These are phyloP conservation scores for Verticillium isaacii DNA, from an alignment of 2,329 filamentous ascomycete genomes.

Conservation along the genomic window DNA sequence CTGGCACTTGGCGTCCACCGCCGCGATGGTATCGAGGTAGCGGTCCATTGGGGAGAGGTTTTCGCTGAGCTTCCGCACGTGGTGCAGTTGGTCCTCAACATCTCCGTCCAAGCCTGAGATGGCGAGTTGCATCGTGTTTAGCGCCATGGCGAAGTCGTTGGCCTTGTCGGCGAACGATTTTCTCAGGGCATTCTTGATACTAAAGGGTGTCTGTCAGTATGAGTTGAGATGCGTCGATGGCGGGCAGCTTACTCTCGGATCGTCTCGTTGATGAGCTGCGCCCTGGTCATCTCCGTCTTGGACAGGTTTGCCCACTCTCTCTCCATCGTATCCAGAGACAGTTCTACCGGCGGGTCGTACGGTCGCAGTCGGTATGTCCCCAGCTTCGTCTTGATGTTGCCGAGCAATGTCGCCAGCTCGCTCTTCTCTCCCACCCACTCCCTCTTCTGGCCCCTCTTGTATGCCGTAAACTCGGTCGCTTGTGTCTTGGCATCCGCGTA, in stretches of 20 bases:
- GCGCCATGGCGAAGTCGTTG: slow-evolving; percentile 92
- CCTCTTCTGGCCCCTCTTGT: slow-evolving; percentile 87
- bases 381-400: slow-evolving; percentile 98
- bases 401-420: slow-evolving; percentile 84
- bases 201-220: slow-evolving; percentile 29
- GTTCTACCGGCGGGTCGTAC: slow-evolving; percentile 82
- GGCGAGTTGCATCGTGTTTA: slow-evolving; percentile 91
- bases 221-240: slow-evolving; percentile 18
- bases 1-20: slow-evolving; percentile 80
- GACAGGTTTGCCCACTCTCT: slow-evolving; percentile 75
- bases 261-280: slow-evolving; percentile 94
- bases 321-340: slow-evolving; percentile 79
- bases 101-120: slow-evolving; percentile 97
- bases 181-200: slow-evolving; percentile 91
- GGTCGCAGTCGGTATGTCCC: slow-evolving; percentile 88
- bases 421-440: slow-evolving; percentile 98
- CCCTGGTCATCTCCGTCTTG: slow-evolving; percentile 79
- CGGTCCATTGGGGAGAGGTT: slow-evolving; percentile 86
- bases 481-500: slow-evolving; percentile 91
- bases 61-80: slow-evolving; percentile 79
- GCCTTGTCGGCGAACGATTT: slow-evolving; percentile 96
- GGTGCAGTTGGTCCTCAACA: slow-evolving; percentile 87
- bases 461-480: slow-evolving; percentile 73
- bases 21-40: slow-evolving; percentile 82
- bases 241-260: slow-evolving; percentile 71